Percentiles rank a stretch among this genome's conserved stretches.
Conservation (phyloP, 768 basidiomycete species). For the Russula compacta region DNA sequence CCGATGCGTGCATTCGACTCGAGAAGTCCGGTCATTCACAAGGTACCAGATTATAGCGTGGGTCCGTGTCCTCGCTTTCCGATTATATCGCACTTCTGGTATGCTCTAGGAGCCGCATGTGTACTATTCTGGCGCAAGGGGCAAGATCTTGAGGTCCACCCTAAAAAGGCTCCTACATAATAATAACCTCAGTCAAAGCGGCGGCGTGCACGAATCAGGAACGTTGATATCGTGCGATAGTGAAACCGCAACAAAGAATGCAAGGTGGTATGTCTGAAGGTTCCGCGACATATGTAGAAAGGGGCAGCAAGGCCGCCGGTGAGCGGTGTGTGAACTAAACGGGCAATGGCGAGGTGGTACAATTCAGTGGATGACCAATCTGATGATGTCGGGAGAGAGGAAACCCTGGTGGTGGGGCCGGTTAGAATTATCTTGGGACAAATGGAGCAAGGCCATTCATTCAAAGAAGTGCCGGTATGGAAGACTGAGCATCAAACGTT, state of each 20-base stretch:
- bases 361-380: slow-evolving; percentile 16
- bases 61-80: not conserved
- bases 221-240: not conserved
- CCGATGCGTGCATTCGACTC: not conserved
- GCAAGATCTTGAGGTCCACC: not conserved
- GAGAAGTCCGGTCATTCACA: not conserved
- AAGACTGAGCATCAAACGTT: slow-evolving; percentile 21
- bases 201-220: not conserved
- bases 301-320: not conserved
- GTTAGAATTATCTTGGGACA: slow-evolving; percentile 45
- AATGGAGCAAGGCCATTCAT: slow-evolving; percentile 33
- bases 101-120: not conserved
- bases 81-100: not conserved
- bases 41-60: not conserved
- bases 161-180: not conserved
- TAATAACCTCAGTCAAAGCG: not conserved
- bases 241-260: slow-evolving; percentile 23
- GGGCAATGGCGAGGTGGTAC: slow-evolving; percentile 21
- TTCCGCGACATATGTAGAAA: slow-evolving; percentile 15
- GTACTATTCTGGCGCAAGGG: not conserved
- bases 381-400: slow-evolving; percentile 18
- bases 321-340: slow-evolving; percentile 5
- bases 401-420: slow-evolving; percentile 30
- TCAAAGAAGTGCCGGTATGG: slow-evolving; percentile 26
- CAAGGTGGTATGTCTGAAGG: slow-evolving; percentile 22